A percentile compares a stretch with the other conserved stretches of the same genome.
Evolutionary conservation across 441 rosid species (phyloP).

Genomic region (Pelargonium citronellum): DNA sequence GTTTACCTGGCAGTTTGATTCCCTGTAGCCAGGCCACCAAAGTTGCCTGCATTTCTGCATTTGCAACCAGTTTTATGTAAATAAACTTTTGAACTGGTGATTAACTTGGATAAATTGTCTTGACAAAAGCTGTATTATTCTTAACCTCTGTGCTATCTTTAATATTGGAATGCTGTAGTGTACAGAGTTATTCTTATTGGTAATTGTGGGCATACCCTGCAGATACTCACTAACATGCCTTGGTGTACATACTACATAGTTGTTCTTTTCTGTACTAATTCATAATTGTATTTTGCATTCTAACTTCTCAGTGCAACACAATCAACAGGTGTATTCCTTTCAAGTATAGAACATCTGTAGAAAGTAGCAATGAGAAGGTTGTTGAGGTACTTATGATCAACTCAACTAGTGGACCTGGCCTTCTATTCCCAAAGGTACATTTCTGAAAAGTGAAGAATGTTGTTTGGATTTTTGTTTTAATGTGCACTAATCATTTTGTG

Average conservation of each 20-base stretch:
- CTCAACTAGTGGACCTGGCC: conserved; percentile 22
- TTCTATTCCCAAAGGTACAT: conserved; percentile 20
- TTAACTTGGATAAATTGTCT: background rate
- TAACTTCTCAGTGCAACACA: background rate
- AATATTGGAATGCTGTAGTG: background rate
- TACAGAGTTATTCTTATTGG: no score
- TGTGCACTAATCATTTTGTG: background rate
- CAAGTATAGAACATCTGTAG: conserved; percentile 15
- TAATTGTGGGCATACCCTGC: background rate
- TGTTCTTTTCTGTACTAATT: background rate
- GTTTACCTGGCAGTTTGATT: no score
- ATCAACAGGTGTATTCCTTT: conserved; percentile 14
- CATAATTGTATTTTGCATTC: background rate
- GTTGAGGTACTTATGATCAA: conserved; percentile 20
- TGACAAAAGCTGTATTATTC: background rate
- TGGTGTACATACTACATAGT: no score
- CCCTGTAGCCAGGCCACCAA: no score
- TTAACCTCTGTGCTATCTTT: background rate
- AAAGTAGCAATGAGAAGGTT: conserved; percentile 4
- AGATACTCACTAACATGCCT: background rate
- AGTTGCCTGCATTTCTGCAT: background rate
- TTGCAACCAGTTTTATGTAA: background rate
- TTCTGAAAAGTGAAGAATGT: background rate
- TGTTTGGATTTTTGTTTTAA: background rate
- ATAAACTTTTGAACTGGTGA: background rate